A percentile compares a stretch with the other conserved stretches of the same genome.
phyloP scores from a whole-genome alignment of 257 asterid species.

The Solanum pinnatisectum region DNA sequence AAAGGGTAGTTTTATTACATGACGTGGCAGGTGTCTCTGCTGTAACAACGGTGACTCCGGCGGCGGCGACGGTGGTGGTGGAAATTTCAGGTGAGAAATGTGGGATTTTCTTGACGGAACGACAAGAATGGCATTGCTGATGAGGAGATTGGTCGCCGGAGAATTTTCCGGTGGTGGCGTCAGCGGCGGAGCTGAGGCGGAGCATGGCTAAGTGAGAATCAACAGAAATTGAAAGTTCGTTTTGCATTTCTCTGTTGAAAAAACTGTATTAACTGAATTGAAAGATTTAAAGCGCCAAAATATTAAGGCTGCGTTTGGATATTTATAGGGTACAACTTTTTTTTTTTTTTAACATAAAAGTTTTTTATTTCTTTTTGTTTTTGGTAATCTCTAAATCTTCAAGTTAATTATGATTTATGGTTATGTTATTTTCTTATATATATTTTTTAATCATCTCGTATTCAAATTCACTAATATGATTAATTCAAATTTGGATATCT shows the following conservation, averaged over 20 bases:
- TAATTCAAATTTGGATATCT: neutral
- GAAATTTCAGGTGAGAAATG: neutral
- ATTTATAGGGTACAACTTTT: neutral
- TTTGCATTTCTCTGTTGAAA: neutral
- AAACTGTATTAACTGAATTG: neutral
- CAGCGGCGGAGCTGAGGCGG: neutral
- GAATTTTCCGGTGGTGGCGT: neutral
- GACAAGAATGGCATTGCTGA: neutral
- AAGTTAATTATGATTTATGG: too few species aligned
- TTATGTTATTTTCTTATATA: neutral
- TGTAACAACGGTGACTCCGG: neutral
- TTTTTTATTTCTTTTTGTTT: neutral
- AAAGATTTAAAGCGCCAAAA: neutral
- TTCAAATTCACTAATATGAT: neutral
- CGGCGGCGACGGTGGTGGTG: too few species aligned
- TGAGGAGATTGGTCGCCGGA: neutral
- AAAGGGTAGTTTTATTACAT: neutral
- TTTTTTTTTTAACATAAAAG: neutral
- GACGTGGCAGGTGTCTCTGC: neutral
- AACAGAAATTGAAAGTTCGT: neutral
- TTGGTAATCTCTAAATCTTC: neutral
- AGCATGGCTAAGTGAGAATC: neutral
- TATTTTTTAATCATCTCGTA: neutral
- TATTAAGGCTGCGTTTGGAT: neutral
- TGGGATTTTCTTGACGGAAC: neutral